phyloP scores from a whole-genome alignment of 192 early-diverging fungal species.

The Umbelopsis isabellina region DNA sequence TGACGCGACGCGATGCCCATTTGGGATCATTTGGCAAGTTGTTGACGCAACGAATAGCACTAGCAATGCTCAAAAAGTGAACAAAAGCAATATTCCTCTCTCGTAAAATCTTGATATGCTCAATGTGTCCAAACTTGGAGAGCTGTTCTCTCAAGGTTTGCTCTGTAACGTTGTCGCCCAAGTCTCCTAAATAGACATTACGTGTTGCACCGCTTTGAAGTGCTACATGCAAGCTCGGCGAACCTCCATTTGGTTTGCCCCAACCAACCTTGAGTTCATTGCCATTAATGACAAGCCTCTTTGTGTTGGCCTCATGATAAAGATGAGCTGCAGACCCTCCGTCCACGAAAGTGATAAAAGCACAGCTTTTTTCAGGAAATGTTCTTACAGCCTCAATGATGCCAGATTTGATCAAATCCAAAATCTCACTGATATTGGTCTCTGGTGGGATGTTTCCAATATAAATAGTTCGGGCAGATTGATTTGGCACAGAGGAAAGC shows the following conservation, averaged over 20 bases:
- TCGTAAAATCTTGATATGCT: constrained; percentile 67
- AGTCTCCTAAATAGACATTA: constrained; percentile 80
- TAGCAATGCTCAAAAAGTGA: constrained; percentile 71
- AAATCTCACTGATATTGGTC: constrained; percentile 61
- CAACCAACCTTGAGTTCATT: constrained; percentile 76
- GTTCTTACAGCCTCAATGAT: constrained; percentile 70
- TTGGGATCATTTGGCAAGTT: constrained; percentile 56
- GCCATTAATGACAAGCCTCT: constrained; percentile 55
- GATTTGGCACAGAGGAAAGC: constrained; percentile 28
- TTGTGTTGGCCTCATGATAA: constrained; percentile 53
- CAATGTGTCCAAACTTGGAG: constrained; percentile 70
- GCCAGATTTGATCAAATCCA: constrained; percentile 74
- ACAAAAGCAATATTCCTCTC: constrained; percentile 87
- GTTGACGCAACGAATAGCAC: constrained; percentile 77
- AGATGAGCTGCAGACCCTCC: constrained; percentile 63
- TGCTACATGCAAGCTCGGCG: constrained; percentile 57
- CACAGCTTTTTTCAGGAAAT: constrained; percentile 77
- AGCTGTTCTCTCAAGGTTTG: constrained; percentile 62
- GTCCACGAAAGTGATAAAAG: constrained; percentile 83
- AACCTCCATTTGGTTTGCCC: constrained; percentile 67
- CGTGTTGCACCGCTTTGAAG: constrained; percentile 72
- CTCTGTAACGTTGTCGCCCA: constrained; percentile 67
- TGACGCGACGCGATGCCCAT: constrained; percentile 64
- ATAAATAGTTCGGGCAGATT: constrained; percentile 75
- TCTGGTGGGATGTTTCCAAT: constrained; percentile 75